These are phyloP conservation scores for Tulasnella sp. DNA, from an alignment of 768 basidiomycete genomes.

Conservation along the genomic window DNA sequence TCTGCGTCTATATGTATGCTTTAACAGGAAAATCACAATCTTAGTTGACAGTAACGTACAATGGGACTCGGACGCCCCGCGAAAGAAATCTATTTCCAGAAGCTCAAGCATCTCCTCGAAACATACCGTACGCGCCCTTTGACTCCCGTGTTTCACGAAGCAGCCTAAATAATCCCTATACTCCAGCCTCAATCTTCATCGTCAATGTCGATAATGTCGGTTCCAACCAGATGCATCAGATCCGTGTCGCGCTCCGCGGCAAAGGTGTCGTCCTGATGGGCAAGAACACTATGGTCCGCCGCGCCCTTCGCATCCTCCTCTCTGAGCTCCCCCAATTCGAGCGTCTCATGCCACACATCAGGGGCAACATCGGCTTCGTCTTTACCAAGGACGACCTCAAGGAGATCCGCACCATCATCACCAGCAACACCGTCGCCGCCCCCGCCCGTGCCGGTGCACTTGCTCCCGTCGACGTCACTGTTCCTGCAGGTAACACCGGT, in stretches of 20 bases:
- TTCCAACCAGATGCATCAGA: slow-evolving; percentile 99
- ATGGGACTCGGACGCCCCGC: slow-evolving; percentile 90
- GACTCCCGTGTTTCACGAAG: background rate
- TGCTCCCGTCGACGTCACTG: slow-evolving; percentile 82
- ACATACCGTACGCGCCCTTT: slow-evolving; percentile 59
- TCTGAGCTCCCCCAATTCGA: slow-evolving; percentile 88
- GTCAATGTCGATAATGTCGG: slow-evolving; percentile 99
- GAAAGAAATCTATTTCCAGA: slow-evolving; percentile 83
- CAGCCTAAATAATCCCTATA: background rate
- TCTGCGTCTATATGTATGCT: slow-evolving; percentile 19
- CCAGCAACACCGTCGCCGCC: slow-evolving; percentile 95
- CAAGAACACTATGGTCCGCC: slow-evolving; percentile 99
- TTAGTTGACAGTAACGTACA: no score
- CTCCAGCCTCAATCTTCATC: slow-evolving; percentile 86
- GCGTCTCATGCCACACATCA: slow-evolving; percentile 89
- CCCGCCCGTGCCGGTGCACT: slow-evolving; percentile 97
- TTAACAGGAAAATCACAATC: no score
- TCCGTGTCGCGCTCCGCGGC: slow-evolving; percentile 89
- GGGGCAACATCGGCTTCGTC: slow-evolving; percentile 98
- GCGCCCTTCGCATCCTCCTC: slow-evolving; percentile 87
- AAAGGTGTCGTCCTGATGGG: slow-evolving; percentile 98
- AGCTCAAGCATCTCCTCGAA: slow-evolving; percentile 85
- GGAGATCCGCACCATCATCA: slow-evolving; percentile 85
- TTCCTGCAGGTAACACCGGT: slow-evolving; percentile 95
- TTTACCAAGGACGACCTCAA: slow-evolving; percentile 89